Percentiles rank a stretch among this genome's conserved stretches.
Conservation (phyloP, 306 rosid species). For the Gillenia trifoliata region DNA sequence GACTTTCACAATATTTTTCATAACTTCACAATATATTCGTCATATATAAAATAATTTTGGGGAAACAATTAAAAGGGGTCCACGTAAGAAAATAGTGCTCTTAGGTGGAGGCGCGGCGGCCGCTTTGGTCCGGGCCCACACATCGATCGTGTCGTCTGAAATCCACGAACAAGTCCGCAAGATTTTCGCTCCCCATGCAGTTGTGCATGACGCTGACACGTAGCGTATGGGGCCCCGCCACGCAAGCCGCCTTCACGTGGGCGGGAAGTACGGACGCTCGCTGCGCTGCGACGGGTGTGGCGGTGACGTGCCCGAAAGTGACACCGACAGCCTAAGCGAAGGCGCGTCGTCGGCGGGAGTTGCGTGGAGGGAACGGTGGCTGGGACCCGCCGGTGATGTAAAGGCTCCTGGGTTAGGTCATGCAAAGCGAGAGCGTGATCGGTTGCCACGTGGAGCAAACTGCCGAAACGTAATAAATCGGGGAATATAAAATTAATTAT, state of each 20-base stretch:
- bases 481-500: not conserved
- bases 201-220: conserved; percentile 8
- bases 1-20: not conserved
- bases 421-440: not conserved
- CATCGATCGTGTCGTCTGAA: not conserved
- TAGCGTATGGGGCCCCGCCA: not conserved
- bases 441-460: conserved; percentile 6
- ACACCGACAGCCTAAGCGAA: not conserved
- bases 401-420: not conserved
- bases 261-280: not conserved
- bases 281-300: conserved; percentile 1
- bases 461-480: not conserved
- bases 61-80: not conserved
- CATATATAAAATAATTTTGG: no score
- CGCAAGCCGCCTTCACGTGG: conserved; percentile 15
- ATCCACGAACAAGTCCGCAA: not conserved
- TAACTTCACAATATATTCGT: no score
- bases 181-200: not conserved
- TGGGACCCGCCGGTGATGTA: conserved; percentile 1
- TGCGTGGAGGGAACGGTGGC: not conserved
- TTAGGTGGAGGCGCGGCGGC: conserved; percentile 26
- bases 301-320: conserved; percentile 12
- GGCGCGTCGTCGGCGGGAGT: conserved; percentile 16
- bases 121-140: conserved; percentile 8
- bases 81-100: conserved; percentile 7